Conservation (phyloP, 2,329 filamentous ascomycete genomes). For the Lachnellula hyalina region DNA sequence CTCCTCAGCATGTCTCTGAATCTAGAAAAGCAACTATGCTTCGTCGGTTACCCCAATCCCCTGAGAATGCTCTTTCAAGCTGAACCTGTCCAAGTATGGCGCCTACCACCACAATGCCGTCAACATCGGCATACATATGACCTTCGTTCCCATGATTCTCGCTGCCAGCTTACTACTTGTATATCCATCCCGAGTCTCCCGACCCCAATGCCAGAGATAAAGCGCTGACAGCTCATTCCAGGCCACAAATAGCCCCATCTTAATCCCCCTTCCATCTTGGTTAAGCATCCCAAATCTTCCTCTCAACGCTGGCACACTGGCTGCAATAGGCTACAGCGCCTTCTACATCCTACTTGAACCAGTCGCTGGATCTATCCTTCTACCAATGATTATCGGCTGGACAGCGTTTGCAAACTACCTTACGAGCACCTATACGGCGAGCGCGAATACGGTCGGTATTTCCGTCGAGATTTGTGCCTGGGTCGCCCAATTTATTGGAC, state of each 20-base stretch:
- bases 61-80: not conserved
- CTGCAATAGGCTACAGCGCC: slow-evolving; percentile 62
- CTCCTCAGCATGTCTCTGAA: slow-evolving; percentile 57
- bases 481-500: slow-evolving; percentile 87
- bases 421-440: slow-evolving; percentile 42
- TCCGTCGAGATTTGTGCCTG: slow-evolving; percentile 69
- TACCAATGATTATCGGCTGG: slow-evolving; percentile 68
- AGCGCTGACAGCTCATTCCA: slow-evolving; percentile 31
- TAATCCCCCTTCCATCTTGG: slow-evolving; percentile 61
- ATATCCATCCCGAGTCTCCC: slow-evolving; percentile 30
- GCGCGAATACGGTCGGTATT: slow-evolving; percentile 53
- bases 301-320: slow-evolving; percentile 61
- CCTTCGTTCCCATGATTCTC: slow-evolving; percentile 72
- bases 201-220: not conserved
- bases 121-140: slow-evolving; percentile 74
- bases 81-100: slow-evolving; percentile 58
- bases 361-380: slow-evolving; percentile 75
- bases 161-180: slow-evolving; percentile 68
- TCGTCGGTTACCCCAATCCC: slow-evolving; percentile 53
- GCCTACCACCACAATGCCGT: slow-evolving; percentile 74
- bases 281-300: slow-evolving; percentile 62
- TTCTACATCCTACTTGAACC: slow-evolving; percentile 92
- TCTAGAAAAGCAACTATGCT: slow-evolving; percentile 75
- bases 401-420: slow-evolving; percentile 74
- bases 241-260: slow-evolving; percentile 57